Conservation (phyloP, 108 stramenopile genomes). For the Nannochloropsis salina region DNA sequence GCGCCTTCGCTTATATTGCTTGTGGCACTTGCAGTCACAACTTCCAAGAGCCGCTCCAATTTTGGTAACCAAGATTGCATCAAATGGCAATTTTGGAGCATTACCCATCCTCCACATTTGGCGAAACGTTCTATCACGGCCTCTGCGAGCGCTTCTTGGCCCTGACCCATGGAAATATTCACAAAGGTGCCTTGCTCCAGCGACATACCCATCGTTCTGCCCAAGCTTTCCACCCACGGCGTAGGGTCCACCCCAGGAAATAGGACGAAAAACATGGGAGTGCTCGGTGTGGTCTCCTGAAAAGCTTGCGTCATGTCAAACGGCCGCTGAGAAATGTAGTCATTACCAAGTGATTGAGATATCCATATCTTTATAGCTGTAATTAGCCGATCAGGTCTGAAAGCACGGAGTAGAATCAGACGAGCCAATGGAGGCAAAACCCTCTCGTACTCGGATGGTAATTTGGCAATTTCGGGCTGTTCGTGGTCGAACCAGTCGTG, state of each 20-base stretch:
- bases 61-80: slow-evolving; percentile 70
- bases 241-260: slow-evolving; percentile 76
- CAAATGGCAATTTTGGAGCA: slow-evolving; percentile 76
- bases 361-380: slow-evolving; percentile 60
- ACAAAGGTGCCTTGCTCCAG: slow-evolving; percentile 62
- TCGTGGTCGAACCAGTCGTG: slow-evolving; percentile 64
- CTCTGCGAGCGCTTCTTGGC: slow-evolving; percentile 67
- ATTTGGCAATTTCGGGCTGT: slow-evolving; percentile 59
- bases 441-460: slow-evolving; percentile 66
- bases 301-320: slow-evolving; percentile 65
- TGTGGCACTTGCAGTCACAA: slow-evolving; percentile 63
- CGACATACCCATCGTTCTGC: slow-evolving; percentile 56
- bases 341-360: slow-evolving; percentile 47
- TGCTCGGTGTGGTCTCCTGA: slow-evolving; percentile 57
- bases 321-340: slow-evolving; percentile 62
- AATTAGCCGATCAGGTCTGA: slow-evolving; percentile 67
- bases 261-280: slow-evolving; percentile 70
- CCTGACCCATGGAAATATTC: slow-evolving; percentile 77
- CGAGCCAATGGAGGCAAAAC: slow-evolving; percentile 55
- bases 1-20: slow-evolving; percentile 52
- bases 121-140: slow-evolving; percentile 57
- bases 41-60: slow-evolving; percentile 66
- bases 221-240: slow-evolving; percentile 67
- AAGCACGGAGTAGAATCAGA: slow-evolving; percentile 63
- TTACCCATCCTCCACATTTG: slow-evolving; percentile 71